Base-by-base conservation (phyloP, 352 stramenopile species). In the Phytophthora rubi region DNA sequence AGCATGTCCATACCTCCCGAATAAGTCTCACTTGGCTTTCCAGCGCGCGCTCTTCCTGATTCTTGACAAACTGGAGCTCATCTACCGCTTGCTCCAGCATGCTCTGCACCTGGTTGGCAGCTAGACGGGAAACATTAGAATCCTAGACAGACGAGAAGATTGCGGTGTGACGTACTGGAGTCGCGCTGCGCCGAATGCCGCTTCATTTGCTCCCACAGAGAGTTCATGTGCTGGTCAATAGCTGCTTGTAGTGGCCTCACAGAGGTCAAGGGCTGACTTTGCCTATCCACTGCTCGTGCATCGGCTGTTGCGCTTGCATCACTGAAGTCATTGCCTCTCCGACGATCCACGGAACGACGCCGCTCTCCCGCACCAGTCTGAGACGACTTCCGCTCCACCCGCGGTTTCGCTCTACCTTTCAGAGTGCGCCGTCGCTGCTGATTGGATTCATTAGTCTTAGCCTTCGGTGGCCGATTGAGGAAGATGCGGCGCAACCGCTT, bases 401-500 rank as follows among this genome's bases (percentile, higher is more conserved):
- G 42, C 53, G 35, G 18, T 7, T 32, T 53, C 42, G 42, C 37
- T 65, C 57, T 32, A 32, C 9, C 18, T 51, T 6, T 65, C 7
- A 10, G 32, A 33, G 33, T 57, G 2, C 35, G 44, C 42, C 61
- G 48, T n/a, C 59, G 47, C 10, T 67, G 26, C 35, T 73, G 23
- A 37, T 71, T 48, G 32, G n/a, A 53, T 30, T 60, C 33, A 5
- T 51, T 59, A n/a, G 58, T 71, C 53, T 64, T 77, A 0, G 2
- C 7, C 6, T 70, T 73, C 0, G 15, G 45, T 9, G 81, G 81
- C n/a, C 77, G 78, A 48, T 80, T 92, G 32, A 92, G 70, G 62
- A 91, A 92, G 58, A 92, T 92, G 53, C 84, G 84, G 10, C 84
- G 77, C 42, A 92, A 68, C 6, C 84, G 77, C 33, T 80, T 67